Evolutionary conservation across 106 monocot genomes (phyloP), one percentile per base, ranked within the genome.

Genomic region (Phalaenopsis equestris): DNA sequence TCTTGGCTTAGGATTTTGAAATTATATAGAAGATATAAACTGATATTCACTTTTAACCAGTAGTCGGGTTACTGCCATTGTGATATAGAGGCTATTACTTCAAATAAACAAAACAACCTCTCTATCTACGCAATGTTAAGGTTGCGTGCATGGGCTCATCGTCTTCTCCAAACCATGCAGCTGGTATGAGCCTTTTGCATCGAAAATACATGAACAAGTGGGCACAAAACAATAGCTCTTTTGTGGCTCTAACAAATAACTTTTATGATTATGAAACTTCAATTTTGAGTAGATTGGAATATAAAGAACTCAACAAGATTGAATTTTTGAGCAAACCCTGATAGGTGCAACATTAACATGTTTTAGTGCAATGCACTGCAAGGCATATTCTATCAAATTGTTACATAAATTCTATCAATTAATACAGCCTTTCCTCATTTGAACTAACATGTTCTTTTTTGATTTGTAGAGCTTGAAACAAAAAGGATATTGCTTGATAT

Each of bases 401-500:
- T 19, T 42, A n/a, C 41, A 42, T 41, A 3, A 15, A n/a, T 74
- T 42, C 7, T 19, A 18, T 19, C 1, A 7, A 74, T 74, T 74
- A 19, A 42, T 42, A 5, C 36, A 74, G n/a, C 12, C 8, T 43
- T 42, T 42, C 8, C 12, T 52, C 52, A 52, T 74, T 74, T 74
- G 43, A 74, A 12, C 43, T 70, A 38, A 14, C 37, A 70, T 37
- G 14, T 7, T 41, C 10, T 14, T 37, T 68, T 70, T 70, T 70
- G 8, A 38, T 61, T 77, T 87, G 56, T 88, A 98, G 98, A 98
- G 81, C 90, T 98, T 67, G 98, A 98, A 85, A 98, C 94, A 23
- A 98, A 98, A 77, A 92, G 98, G 82, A 92, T 94, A 78, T 83
- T 98, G 83, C 94, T 98, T 75, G 98, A 98, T 77, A 94, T 98